Base-by-base conservation (phyloP, 179 eudicot genomes). In the Silene coronaria region DNA sequence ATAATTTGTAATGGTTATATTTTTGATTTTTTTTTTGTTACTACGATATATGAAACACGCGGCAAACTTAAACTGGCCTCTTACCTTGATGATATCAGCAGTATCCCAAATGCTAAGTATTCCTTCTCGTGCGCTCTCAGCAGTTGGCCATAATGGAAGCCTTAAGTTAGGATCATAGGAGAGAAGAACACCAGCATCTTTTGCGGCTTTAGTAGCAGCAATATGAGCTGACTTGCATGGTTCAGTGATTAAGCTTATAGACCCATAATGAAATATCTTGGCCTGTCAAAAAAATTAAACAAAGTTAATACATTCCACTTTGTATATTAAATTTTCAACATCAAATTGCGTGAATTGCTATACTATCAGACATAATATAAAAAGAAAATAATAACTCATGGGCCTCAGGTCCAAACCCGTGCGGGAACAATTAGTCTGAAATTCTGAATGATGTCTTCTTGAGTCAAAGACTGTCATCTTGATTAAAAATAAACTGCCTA, bases 121-220 rank as follows among this genome's bases (percentile, higher is more conserved):
- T 70, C 99, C 99, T 82, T 92, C 97, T 57, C 97, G 83, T 8
- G 97, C 99, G 79, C 85, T 84, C 70, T 91, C 92, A 65, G 88
- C 91, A 67, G 96, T 89, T 55, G 97, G 91, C 99, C 99, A 95
- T 78, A 92, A 73, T 5, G 97, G 99, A 82, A 96, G 97, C 88
- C 99, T 92, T 80, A 92, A 71, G 87, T 95, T 95, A 26, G 99
- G 99, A 83, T 95, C 99, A 70, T 92, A 95, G 64, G 99, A 95
- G 78, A 92, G 88, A 70, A 95, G 84, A 57, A 88, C 96, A 53
- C 99, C 99, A 68, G 97, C 93, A 67, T 92, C 97, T 80, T 87
- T 95, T 42, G 99, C 99, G 76, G 90, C 91, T 79, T 88, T 91
- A 72, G 89, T 79, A 34, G 97, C 97, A 75, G 98, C 92, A 75